Conservation (phyloP, 2,329 filamentous ascomycete genomes). For the Phialophora verrucosa region DNA sequence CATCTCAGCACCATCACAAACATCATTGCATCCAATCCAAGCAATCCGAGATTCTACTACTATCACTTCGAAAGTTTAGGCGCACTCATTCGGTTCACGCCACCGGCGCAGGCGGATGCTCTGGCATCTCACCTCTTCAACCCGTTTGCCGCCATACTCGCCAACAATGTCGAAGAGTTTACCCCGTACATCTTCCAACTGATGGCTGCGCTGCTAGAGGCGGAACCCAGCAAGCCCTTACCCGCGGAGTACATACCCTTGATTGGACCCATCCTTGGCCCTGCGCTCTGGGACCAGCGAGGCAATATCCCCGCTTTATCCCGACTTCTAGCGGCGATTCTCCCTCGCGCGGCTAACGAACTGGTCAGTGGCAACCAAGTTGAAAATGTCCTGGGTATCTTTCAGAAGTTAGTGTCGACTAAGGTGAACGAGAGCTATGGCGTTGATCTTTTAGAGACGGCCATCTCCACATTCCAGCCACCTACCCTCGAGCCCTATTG, state of each 20-base stretch:
- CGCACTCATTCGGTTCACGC: conserved; percentile 76
- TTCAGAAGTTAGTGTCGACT: conserved; percentile 82
- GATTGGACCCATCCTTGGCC: conserved; percentile 76
- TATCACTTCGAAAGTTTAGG: conserved; percentile 96
- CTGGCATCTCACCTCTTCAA: conserved; percentile 78
- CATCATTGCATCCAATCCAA: conserved; percentile 91
- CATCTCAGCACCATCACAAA: conserved; percentile 89
- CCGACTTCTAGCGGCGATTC: conserved; percentile 80
- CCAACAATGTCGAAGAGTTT: conserved; percentile 88
- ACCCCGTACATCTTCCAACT: conserved; percentile 96
- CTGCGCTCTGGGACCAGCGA: conserved; percentile 85
- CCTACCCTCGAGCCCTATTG: conserved; percentile 76
- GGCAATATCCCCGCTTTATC: conserved; percentile 93
- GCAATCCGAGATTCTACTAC: conserved; percentile 97
- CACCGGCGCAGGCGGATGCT: conserved; percentile 70
- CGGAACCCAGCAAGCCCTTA: conserved; percentile 77
- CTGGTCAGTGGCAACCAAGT: conserved; percentile 81
- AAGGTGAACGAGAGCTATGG: conserved; percentile 85
- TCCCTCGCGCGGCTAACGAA: conserved; percentile 73
- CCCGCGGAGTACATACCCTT: conserved; percentile 81
- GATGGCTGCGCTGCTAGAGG: conserved; percentile 86
- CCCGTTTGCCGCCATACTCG: conserved; percentile 79
- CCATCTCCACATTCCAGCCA: conserved; percentile 74
- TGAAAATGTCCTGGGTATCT: conserved; percentile 89
- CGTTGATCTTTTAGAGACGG: conserved; percentile 86